Evolutionary conservation across 768 basidiomycete species (phyloP).

Genomic region (Neoboletus magnificus): DNA sequence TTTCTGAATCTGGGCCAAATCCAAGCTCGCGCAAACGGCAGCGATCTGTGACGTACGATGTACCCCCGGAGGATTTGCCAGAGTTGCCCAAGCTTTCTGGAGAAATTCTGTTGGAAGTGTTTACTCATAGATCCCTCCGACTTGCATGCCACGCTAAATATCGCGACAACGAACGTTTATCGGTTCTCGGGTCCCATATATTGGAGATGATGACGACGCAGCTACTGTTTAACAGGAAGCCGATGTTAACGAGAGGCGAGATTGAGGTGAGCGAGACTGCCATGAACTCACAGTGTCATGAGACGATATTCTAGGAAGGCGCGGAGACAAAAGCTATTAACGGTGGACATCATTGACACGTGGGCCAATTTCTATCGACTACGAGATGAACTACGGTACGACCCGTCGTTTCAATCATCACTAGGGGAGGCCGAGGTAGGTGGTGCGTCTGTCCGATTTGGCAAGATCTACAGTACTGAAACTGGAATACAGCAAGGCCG

Average conservation of each 20-base stretch:
- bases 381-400: constrained; percentile 33
- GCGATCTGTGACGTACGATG: constrained; percentile 32
- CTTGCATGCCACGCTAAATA: constrained; percentile 40
- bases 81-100: constrained; percentile 49
- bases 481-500: constrained; percentile 47
- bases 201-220: constrained; percentile 47
- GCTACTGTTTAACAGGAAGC: constrained; percentile 48
- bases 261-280: constrained; percentile 47
- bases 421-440: constrained; percentile 38
- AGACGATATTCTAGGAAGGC: constrained; percentile 26
- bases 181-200: constrained; percentile 47
- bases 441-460: constrained; percentile 16
- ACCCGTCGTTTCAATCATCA: constrained; percentile 26
- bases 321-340: constrained; percentile 27
- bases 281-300: constrained; percentile 13
- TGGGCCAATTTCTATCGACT: constrained; percentile 40
- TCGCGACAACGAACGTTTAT: constrained; percentile 56
- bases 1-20: constrained; percentile 25
- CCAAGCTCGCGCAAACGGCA: constrained; percentile 37
- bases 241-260: constrained; percentile 45
- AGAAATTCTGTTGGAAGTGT: constrained; percentile 62
- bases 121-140: constrained; percentile 64
- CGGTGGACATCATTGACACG: constrained; percentile 31
- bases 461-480: constrained; percentile 15
- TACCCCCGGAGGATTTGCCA: constrained; percentile 33